Evolutionary conservation across 1,284 basidiomycete genomes (phyloP).

Genomic region (Sporisorium iseilematis-ciliati): DNA sequence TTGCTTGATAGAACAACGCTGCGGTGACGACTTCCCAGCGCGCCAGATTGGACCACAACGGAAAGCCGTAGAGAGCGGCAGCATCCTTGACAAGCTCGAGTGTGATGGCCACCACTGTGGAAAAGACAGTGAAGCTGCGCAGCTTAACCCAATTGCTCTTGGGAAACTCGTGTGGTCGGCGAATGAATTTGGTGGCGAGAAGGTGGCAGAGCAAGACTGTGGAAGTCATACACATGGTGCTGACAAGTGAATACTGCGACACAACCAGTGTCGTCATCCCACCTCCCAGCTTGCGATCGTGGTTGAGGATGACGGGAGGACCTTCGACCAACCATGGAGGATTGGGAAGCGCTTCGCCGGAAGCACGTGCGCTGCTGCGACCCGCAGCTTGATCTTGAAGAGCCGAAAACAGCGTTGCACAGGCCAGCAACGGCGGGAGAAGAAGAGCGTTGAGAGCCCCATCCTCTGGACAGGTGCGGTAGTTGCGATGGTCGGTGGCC

Average conservation of each 20-base stretch:
- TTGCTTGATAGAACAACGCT: slow-evolving; percentile 88
- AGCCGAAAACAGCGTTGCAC: slow-evolving; percentile 50
- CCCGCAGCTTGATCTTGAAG: slow-evolving; percentile 49
- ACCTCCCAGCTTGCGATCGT: slow-evolving; percentile 31
- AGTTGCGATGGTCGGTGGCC: slow-evolving; percentile 62
- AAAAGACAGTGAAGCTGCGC: slow-evolving; percentile 69
- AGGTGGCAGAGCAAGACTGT: slow-evolving; percentile 47
- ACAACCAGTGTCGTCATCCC: slow-evolving; percentile 51
- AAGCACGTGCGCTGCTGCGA: slow-evolving; percentile 43
- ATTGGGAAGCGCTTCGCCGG: slow-evolving; percentile 46
- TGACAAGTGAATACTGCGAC: slow-evolving; percentile 56
- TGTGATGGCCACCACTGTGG: slow-evolving; percentile 62
- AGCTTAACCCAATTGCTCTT: slow-evolving; percentile 67
- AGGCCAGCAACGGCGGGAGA: slow-evolving; percentile 55
- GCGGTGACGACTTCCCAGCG: slow-evolving; percentile 78
- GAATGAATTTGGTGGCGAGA: slow-evolving; percentile 58
- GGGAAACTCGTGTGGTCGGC: slow-evolving; percentile 52
- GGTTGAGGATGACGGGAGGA: slow-evolving; percentile 49
- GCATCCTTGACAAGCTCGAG: slow-evolving; percentile 64
- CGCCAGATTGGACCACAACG: slow-evolving; percentile 59
- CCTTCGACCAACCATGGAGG: slow-evolving; percentile 56
- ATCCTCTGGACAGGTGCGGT: slow-evolving; percentile 55
- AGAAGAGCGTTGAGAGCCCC: slow-evolving; percentile 59
- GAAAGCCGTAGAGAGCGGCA: slow-evolving; percentile 59
- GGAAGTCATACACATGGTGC: slow-evolving; percentile 55